Evolutionary conservation across 1,284 basidiomycete genomes (phyloP).

Genomic region (Anthracocystis walkeri): DNA sequence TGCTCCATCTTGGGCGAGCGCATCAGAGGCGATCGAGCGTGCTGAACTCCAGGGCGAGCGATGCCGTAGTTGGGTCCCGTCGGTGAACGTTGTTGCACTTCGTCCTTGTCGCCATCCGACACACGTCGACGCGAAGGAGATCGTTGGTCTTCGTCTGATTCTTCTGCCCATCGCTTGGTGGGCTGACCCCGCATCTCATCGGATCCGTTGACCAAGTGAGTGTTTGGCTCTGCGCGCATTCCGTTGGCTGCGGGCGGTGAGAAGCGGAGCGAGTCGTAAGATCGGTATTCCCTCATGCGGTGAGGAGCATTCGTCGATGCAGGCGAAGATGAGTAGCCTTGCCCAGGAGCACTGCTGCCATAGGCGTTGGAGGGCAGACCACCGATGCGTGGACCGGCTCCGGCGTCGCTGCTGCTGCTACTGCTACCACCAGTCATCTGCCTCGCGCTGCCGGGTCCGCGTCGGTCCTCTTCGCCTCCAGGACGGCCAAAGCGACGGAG

Average conservation of each 20-base stretch:
- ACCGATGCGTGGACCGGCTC: conserved; percentile 30
- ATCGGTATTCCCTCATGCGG: conserved; percentile 9
- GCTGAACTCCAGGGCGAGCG: conserved; percentile 10
- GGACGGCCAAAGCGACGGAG: conserved; percentile 40
- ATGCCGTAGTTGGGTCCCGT: conserved; percentile 23
- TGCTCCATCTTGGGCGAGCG: conserved; percentile 20
- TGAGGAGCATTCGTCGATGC: neutral
- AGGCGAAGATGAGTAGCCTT: conserved; percentile 1
- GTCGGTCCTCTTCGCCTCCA: conserved; percentile 31
- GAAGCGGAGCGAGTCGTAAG: conserved; percentile 12
- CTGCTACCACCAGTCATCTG: conserved; percentile 20
- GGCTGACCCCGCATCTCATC: conserved; percentile 3
- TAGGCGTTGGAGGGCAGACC: conserved; percentile 36
- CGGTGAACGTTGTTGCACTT: conserved; percentile 20
- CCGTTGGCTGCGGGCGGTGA: conserved; percentile 2
- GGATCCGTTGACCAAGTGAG: conserved; percentile 2
- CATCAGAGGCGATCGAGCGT: conserved; percentile 11
- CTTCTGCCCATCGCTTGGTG: conserved; percentile 38
- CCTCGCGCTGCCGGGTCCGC: conserved; percentile 9
- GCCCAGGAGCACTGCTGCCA: conserved; percentile 1
- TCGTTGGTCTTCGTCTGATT: conserved; percentile 26
- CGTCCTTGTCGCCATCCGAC: conserved; percentile 38
- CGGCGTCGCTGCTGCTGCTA: conserved; percentile 21
- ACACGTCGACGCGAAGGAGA: conserved; percentile 29
- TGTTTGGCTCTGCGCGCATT: neutral